A percentile compares a stretch with the other conserved stretches of the same genome.
These are phyloP conservation scores for Rhizophora mangle DNA, from an alignment of 345 rosid genomes.

Conservation along the genomic window DNA sequence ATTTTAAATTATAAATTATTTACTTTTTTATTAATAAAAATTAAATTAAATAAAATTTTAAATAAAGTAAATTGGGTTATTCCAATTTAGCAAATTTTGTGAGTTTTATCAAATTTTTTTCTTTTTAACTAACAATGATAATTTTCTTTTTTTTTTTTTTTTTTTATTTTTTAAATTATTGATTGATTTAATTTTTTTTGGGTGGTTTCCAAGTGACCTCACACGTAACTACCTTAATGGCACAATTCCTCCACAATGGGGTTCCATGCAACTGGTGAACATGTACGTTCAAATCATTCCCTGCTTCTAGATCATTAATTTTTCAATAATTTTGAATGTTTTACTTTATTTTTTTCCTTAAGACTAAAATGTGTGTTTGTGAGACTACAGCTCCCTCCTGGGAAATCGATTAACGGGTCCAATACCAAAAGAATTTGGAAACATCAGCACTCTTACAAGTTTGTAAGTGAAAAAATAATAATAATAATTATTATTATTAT, in stretches of 20 bases:
- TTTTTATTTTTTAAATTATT: no score
- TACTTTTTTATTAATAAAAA: no score
- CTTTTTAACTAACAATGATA: no score
- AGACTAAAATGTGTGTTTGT: background rate
- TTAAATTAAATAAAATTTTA: no score
- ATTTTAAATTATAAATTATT: no score
- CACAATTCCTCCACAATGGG: slow-evolving; percentile 52
- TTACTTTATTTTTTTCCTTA: background rate
- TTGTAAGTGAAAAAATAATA: no score
- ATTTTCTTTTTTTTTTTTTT: background rate
- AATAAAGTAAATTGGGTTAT: no score
- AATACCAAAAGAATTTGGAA: slow-evolving; percentile 52
- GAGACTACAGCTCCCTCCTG: slow-evolving; percentile 33
- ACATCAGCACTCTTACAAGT: slow-evolving; percentile 32
- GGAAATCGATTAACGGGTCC: slow-evolving; percentile 49
- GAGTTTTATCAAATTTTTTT: no score
- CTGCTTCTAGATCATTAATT: no score
- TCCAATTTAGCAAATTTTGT: no score
- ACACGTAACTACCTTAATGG: slow-evolving; percentile 51
- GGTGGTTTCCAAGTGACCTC: slow-evolving; percentile 36
- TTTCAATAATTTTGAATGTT: background rate
- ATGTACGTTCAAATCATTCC: slow-evolving; percentile 25
- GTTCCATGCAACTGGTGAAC: slow-evolving; percentile 27
- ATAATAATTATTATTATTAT: no score
- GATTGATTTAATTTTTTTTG: background rate